Conservation (phyloP, 1,284 basidiomycete genomes). For the Rhizopogon parksii region DNA sequence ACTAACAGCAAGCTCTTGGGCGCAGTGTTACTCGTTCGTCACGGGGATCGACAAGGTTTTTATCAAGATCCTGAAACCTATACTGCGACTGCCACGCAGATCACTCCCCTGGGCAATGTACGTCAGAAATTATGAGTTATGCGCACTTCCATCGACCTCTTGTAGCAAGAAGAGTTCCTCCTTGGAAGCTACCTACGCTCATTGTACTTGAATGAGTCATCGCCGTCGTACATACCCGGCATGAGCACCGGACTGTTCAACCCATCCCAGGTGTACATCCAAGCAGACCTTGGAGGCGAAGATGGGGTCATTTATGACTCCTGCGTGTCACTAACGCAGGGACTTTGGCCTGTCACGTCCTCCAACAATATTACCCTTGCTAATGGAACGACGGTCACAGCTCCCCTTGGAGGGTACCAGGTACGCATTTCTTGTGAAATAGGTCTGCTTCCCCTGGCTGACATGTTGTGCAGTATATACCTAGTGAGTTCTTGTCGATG, state of each 20-base stretch:
- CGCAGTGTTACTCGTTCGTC: constrained; percentile 54
- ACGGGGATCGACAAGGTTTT: constrained; percentile 58
- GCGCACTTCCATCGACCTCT: background rate
- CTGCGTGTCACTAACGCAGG: constrained; percentile 64
- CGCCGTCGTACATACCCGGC: constrained; percentile 51
- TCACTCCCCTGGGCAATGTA: constrained; percentile 76
- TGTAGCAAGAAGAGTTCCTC: constrained; percentile 49
- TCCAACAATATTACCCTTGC: constrained; percentile 55
- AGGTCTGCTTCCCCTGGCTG: background rate
- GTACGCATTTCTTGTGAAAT: constrained; percentile 26
- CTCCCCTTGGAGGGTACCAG: constrained; percentile 69
- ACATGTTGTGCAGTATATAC: constrained; percentile 39
- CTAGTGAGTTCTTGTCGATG: constrained; percentile 44
- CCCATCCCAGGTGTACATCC: constrained; percentile 36
- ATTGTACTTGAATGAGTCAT: constrained; percentile 55
- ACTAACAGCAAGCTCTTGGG: constrained; percentile 34
- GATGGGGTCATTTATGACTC: constrained; percentile 68
- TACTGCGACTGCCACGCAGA: constrained; percentile 52
- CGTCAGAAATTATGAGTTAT: constrained; percentile 10
- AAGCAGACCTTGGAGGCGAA: constrained; percentile 74
- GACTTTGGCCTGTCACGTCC: constrained; percentile 54
- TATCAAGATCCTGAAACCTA: constrained; percentile 66
- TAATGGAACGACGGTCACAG: constrained; percentile 63
- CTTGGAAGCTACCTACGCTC: constrained; percentile 58
- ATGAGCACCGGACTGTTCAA: constrained; percentile 48